phyloP scores from a whole-genome alignment of 2,329 filamentous ascomycete species.

The Metarhizium robertsii region DNA sequence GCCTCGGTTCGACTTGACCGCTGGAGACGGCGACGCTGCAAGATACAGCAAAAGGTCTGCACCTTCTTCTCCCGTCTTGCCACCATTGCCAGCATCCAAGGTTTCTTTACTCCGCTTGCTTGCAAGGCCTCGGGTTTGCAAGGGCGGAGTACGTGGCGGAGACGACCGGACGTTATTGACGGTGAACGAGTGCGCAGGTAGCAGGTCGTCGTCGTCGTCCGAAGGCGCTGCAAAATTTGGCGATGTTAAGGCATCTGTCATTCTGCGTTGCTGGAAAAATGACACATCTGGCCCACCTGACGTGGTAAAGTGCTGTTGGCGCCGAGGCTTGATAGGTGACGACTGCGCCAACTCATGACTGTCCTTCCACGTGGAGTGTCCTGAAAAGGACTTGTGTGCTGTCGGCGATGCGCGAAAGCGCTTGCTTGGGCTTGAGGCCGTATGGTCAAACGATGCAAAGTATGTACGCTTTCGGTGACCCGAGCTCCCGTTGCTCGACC shows the following conservation, averaged over 20 bases:
- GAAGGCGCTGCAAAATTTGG: constrained; percentile 53
- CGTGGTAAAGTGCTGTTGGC: constrained; percentile 66
- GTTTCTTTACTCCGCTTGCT: constrained; percentile 40
- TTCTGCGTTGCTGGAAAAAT: constrained; percentile 64
- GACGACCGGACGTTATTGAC: constrained; percentile 60
- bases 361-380: constrained; percentile 63
- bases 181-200: constrained; percentile 68
- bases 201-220: constrained; percentile 76
- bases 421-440: constrained; percentile 52
- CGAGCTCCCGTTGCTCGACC: constrained; percentile 58
- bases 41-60: constrained; percentile 75
- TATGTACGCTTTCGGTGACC: constrained; percentile 58
- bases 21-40: constrained; percentile 83
- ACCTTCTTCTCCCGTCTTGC: constrained; percentile 66
- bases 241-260: constrained; percentile 53
- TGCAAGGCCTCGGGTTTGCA: constrained; percentile 42
- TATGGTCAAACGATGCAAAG: constrained; percentile 47
- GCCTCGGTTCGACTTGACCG: constrained; percentile 40
- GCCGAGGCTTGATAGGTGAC: constrained; percentile 72
- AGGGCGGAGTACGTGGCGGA: constrained; percentile 74
- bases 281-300: constrained; percentile 64
- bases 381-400: constrained; percentile 46
- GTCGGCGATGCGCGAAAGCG: constrained; percentile 57
- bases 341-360: constrained; percentile 71
- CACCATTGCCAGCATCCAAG: constrained; percentile 30